Evolutionary conservation across 805 yeast species (phyloP).

Genomic region (Teunomyces atbi): DNA sequence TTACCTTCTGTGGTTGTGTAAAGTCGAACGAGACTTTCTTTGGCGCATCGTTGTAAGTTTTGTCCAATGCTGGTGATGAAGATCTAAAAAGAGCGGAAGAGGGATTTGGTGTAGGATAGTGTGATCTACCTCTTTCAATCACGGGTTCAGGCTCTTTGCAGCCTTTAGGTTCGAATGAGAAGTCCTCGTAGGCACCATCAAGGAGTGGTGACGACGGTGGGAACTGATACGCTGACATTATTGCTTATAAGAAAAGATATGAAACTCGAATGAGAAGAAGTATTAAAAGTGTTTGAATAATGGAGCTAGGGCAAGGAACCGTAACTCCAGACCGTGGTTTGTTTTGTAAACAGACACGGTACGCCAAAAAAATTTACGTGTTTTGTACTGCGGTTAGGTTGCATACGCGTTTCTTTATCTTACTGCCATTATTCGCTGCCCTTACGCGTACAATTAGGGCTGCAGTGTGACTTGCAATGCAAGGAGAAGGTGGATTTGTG

Average conservation of each 20-base stretch:
- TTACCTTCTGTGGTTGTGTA: constrained; percentile 8
- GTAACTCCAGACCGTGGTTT: constrained; percentile 3
- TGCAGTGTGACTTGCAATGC: not conserved
- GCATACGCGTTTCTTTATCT: not conserved
- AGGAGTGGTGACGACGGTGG: constrained; percentile 55
- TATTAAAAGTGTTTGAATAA: not conserved
- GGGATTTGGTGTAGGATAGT: constrained; percentile 73
- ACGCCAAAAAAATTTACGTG: not conserved
- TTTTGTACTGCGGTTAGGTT: not conserved
- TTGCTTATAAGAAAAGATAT: not conserved
- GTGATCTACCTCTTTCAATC: constrained; percentile 18
- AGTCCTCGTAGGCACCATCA: constrained; percentile 4
- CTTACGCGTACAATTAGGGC: not conserved
- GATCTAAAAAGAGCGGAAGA: constrained; percentile 47
- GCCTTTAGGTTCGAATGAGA: constrained; percentile 4
- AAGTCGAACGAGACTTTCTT: constrained; percentile 12
- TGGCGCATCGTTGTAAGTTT: constrained; percentile 6
- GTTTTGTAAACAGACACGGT: constrained; percentile 5
- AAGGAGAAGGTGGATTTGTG: no score
- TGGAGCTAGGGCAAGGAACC: not conserved
- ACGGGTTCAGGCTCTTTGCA: constrained; percentile 5
- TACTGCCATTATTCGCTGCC: not conserved
- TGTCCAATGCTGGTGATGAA: constrained; percentile 33
- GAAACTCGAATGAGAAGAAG: not conserved
- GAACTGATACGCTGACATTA: constrained; percentile 32